A percentile compares a stretch with the other conserved stretches of the same genome.
Evolutionary conservation across 345 rosid genomes (phyloP).

Genomic region (Syzygium aqueum): DNA sequence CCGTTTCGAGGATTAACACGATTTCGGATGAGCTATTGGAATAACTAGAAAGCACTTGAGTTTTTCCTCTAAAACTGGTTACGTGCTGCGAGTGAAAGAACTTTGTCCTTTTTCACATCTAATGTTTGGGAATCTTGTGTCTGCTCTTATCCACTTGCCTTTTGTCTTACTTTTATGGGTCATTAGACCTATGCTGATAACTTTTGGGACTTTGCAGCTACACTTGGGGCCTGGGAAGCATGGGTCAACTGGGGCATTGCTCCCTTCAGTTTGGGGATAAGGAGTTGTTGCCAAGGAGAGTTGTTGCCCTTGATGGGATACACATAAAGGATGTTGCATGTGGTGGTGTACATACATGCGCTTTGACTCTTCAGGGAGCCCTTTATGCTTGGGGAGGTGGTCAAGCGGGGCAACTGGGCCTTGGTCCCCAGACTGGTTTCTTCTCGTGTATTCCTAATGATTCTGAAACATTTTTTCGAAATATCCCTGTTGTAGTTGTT

Average conservation of each 20-base stretch:
- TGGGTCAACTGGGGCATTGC: constrained; percentile 92
- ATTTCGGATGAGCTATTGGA: neutral
- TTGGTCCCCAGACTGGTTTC: constrained; percentile 70
- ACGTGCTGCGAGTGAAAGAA: neutral
- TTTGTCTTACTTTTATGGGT: neutral
- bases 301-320: constrained; percentile 76
- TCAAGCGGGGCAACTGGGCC: constrained; percentile 85
- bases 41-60: neutral
- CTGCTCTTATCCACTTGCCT: neutral
- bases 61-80: neutral
- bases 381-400: constrained; percentile 99
- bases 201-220: constrained; percentile 35
- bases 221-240: constrained; percentile 94
- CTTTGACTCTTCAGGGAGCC: constrained; percentile 63
- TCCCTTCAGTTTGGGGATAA: constrained; percentile 85
- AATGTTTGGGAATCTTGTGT: neutral
- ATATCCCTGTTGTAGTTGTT: constrained; percentile 67
- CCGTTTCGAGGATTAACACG: neutral
- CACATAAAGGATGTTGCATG: constrained; percentile 62
- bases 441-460: constrained; percentile 58
- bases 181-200: neutral
- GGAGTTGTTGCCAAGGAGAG: constrained; percentile 87
- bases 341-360: constrained; percentile 94
- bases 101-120: neutral
- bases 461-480: constrained; percentile 47